phyloP scores from a whole-genome alignment of 148 eudicot genomes.

The Camellia granthamiana region DNA sequence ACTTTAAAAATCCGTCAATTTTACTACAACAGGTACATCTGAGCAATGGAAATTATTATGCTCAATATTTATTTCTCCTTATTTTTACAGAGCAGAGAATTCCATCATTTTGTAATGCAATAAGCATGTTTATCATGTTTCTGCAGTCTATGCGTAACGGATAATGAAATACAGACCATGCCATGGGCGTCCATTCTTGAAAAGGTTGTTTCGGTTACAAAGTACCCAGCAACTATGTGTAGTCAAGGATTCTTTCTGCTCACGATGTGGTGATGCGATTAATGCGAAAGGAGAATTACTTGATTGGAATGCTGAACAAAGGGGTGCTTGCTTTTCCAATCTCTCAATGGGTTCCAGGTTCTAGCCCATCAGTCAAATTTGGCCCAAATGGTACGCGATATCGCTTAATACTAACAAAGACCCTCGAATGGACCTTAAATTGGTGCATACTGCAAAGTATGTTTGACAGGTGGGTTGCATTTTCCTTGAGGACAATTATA shows the following conservation, averaged over 20 bases:
- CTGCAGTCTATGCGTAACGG: slow-evolving; percentile 86
- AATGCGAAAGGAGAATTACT: slow-evolving; percentile 96
- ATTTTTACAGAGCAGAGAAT: background rate
- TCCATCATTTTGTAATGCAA: background rate
- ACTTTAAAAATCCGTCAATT: slow-evolving; percentile 76
- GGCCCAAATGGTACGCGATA: slow-evolving; percentile 42
- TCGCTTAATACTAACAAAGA: slow-evolving; percentile 74
- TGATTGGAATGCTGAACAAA: slow-evolving; percentile 96
- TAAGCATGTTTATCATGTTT: slow-evolving; percentile 12
- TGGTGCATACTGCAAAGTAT: slow-evolving; percentile 97
- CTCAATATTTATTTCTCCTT: background rate
- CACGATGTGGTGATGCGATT: slow-evolving; percentile 89
- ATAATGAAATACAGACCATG: slow-evolving; percentile 83
- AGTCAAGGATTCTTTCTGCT: slow-evolving; percentile 83
- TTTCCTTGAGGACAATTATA: background rate
- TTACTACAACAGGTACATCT: slow-evolving; percentile 65
- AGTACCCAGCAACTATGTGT: slow-evolving; percentile 63
- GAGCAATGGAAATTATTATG: background rate
- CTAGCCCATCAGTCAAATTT: slow-evolving; percentile 60
- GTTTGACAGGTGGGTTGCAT: slow-evolving; percentile 76
- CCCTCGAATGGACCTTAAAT: slow-evolving; percentile 96
- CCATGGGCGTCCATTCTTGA: slow-evolving; percentile 88
- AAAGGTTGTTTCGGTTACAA: slow-evolving; percentile 76
- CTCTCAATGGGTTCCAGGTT: slow-evolving; percentile 85
- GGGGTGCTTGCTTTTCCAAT: slow-evolving; percentile 88